Percentiles rank a stretch among this genome's conserved stretches.
Conservation (phyloP, 164 flowering plant species). For the Tetrastigma voinierianum region DNA sequence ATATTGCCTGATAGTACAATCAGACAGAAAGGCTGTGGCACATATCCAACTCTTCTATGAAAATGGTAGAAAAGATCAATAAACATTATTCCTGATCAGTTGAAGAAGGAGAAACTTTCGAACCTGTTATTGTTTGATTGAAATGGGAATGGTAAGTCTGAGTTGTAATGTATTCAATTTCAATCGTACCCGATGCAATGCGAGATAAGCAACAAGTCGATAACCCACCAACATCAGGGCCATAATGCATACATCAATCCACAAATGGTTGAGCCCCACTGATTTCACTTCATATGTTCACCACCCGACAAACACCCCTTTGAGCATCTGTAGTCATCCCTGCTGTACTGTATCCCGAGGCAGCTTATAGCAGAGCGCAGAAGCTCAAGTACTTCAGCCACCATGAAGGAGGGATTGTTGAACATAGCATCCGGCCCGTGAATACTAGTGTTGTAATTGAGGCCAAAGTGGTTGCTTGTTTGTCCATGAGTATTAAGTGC, state of each 20-base stretch:
- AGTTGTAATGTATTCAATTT: too few species aligned
- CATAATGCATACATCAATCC: constrained; percentile 59
- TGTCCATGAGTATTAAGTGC: constrained; percentile 85
- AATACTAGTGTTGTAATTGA: constrained; percentile 94
- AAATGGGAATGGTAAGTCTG: too few species aligned
- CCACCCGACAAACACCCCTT: constrained; percentile 52
- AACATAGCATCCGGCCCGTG: constrained; percentile 89
- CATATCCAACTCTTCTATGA: constrained; percentile 5
- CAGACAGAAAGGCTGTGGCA: constrained; percentile 10
- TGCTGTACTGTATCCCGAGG: constrained; percentile 86
- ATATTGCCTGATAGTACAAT: constrained; percentile 5
- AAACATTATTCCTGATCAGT: constrained; percentile 31
- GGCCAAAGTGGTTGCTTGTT: constrained; percentile 93
- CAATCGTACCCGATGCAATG: constrained; percentile 75
- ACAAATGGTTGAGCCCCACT: constrained; percentile 63
- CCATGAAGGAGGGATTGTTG: constrained; percentile 91
- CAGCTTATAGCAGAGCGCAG: constrained; percentile 91
- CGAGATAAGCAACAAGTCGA: constrained; percentile 79
- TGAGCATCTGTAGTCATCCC: constrained; percentile 66
- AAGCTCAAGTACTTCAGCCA: constrained; percentile 95
- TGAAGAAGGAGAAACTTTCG: constrained; percentile 39
- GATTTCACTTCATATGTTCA: constrained; percentile 67
- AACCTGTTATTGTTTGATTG: constrained; percentile 11
- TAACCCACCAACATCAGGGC: constrained; percentile 82
- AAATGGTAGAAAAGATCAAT: constrained; percentile 16